Evolutionary conservation across 1,139 yeast species (phyloP), one percentile per base, ranked within the genome.

Genomic region (Spathaspora sp.): DNA sequence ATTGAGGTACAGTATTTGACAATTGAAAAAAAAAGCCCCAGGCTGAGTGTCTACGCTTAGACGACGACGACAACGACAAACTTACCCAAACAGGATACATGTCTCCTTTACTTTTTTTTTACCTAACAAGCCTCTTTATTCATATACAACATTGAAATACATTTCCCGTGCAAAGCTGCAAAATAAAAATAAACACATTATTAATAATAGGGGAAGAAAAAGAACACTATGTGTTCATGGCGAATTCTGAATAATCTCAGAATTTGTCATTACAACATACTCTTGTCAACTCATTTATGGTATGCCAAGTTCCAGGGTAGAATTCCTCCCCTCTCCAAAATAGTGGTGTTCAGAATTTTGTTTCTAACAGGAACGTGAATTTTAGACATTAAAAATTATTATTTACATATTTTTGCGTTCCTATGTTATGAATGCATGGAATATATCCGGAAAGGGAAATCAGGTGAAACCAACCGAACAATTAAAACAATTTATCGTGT

Each of bases 401-500:
- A 17, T 34, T 34, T 34, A 17, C 38, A 34, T 5, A 16, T 8
- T 17, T 34, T 34, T 34, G 36, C 36, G 36, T 34, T 17, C 8
- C 38, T 10, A 34, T 34, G 23, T 17, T 16, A 24, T 34, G 20
- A 10, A 34, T 34, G 38, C 38, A 34, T 34, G 24, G 38, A 34
- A 34, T 34, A 34, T 34, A 34, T 34, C 38, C 38, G 24, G 11
- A 34, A 17, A 17, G 24, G 38, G 38, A 17, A 34, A 34, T 15
- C 16, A 17, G 6, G 18, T 34, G 38, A 34, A 34, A 16, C 38
- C 38, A 34, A 34, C 38, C 38, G 38, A 34, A 34, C 38, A 34
- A 34, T 34, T 34, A 34, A n/a, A 34, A 34, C 38, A 17, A 34
- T 34, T 34, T 34, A 34, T 34, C 38, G 38, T 34, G 38, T 34